Evolutionary conservation across 106 monocot genomes (phyloP), one percentile per base, ranked within the genome.

Genomic region (Gastrodia elata): DNA sequence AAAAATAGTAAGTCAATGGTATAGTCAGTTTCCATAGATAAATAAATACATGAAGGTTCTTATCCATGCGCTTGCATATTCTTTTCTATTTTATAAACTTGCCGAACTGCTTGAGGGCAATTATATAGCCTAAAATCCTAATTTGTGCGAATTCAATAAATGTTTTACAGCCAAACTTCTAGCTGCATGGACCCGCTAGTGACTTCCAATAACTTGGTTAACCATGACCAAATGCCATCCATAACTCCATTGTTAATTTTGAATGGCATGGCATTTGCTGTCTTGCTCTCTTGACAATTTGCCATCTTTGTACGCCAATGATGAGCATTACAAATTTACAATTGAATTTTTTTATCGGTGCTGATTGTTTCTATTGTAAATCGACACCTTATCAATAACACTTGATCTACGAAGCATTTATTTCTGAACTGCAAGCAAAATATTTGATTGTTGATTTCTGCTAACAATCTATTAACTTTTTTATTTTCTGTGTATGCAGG

Each of bases 401-500:
- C 48, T 48, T 48, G 9, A 52, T 52, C 4, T 22, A 52, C 22
- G 3, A n/a, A 52, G 22, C n/a, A n/a, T 5, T 22, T 20, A 4
- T 52, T 52, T 52, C n/a, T 52, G 22, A 22, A n/a, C 13, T 61
- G 61, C n/a, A 11, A 32, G 8, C 13, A 30, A 11, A 40, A 5
- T 73, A 35, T 64, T 13, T 4, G 11, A 38, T 18, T 30, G 16
- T 42, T 40, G 59, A 57, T 28, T 71, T 65, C 61, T 15, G 7
- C 7, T n/a, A 4, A 36, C 52, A 55, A 2, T 14, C 34, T 2
- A 56, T 14, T 16, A 18, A 70, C 8, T 9, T 38, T n/a, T n/a
- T n/a, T 14, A 38, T 33, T 64, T 68, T 24, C 20, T 78, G 28
- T 73, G 36, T 65, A 20, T 70, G 80, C 58, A 94, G 91, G 91